Conservation (phyloP, 768 basidiomycete genomes). For the Boletales sp. region DNA sequence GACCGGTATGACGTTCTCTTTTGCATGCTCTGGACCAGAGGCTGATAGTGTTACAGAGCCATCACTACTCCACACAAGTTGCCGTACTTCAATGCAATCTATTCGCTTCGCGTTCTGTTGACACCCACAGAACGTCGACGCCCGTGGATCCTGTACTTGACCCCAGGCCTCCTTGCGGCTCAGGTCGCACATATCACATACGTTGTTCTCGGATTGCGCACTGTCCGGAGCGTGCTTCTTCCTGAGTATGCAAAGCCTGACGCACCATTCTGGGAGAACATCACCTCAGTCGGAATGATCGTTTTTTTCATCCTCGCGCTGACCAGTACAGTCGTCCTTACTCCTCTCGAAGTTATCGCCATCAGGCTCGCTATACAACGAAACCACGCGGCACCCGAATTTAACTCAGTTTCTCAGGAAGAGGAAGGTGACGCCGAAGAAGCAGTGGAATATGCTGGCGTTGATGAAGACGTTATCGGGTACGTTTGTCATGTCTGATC, state of each 20-base stretch:
- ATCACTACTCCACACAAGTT: slow-evolving; percentile 82
- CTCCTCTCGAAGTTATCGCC: slow-evolving; percentile 78
- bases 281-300: slow-evolving; percentile 47
- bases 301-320: slow-evolving; percentile 57
- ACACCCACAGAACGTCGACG: slow-evolving; percentile 77
- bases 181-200: slow-evolving; percentile 45
- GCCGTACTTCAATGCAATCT: slow-evolving; percentile 53
- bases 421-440: slow-evolving; percentile 63
- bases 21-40: not conserved
- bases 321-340: slow-evolving; percentile 54
- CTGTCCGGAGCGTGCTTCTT: slow-evolving; percentile 51
- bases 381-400: slow-evolving; percentile 74
- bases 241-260: slow-evolving; percentile 44
- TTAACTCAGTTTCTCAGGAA: slow-evolving; percentile 72
- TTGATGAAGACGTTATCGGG: slow-evolving; percentile 85
- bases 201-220: slow-evolving; percentile 40
- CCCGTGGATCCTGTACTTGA: slow-evolving; percentile 79
- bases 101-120: slow-evolving; percentile 65
- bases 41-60: slow-evolving; percentile 42
- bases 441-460: slow-evolving; percentile 58
- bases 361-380: slow-evolving; percentile 81
- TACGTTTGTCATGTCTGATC: slow-evolving; percentile 29
- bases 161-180: slow-evolving; percentile 58
- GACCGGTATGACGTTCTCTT: slow-evolving; percentile 52
- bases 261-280: slow-evolving; percentile 34